Evolutionary conservation across 768 basidiomycete species (phyloP).

Genomic region (Lactarius akahatsu): DNA sequence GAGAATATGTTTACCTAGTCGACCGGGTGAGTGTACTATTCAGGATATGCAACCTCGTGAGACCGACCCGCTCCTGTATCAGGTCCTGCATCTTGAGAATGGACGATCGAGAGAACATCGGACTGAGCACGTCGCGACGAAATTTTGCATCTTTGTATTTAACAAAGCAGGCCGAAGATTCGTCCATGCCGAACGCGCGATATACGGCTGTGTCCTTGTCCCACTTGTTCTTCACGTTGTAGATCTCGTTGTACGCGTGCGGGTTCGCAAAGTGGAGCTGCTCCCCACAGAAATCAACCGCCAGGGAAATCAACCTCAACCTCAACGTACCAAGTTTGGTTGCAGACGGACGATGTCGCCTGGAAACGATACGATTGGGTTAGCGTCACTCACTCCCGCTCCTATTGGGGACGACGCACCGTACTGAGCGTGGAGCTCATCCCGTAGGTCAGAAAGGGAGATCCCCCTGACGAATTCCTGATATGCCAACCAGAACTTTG

Average conservation of each 20-base stretch:
- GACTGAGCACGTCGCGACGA: constrained; percentile 39
- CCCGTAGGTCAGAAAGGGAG: constrained; percentile 36
- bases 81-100: constrained; percentile 41
- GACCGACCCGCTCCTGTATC: constrained; percentile 38
- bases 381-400: background rate
- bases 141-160: constrained; percentile 40
- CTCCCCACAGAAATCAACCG: background rate
- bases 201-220: constrained; percentile 41
- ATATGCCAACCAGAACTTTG: constrained; percentile 27
- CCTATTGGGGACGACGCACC: constrained; percentile 27
- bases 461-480: constrained; percentile 26
- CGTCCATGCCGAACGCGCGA: constrained; percentile 40
- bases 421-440: constrained; percentile 39
- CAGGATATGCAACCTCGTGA: background rate
- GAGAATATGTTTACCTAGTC: constrained; percentile 12
- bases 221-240: constrained; percentile 36
- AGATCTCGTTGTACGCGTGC: constrained; percentile 42
- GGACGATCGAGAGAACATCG: constrained; percentile 43
- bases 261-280: constrained; percentile 47
- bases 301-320: background rate
- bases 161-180: constrained; percentile 40
- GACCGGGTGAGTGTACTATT: background rate
- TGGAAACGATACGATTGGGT: constrained; percentile 12
- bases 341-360: constrained; percentile 42
- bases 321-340: constrained; percentile 41